Percentiles rank a stretch among this genome's conserved stretches.
These are phyloP conservation scores for Pleurotus platypus DNA, from an alignment of 768 basidiomycete species.

Conservation along the genomic window DNA sequence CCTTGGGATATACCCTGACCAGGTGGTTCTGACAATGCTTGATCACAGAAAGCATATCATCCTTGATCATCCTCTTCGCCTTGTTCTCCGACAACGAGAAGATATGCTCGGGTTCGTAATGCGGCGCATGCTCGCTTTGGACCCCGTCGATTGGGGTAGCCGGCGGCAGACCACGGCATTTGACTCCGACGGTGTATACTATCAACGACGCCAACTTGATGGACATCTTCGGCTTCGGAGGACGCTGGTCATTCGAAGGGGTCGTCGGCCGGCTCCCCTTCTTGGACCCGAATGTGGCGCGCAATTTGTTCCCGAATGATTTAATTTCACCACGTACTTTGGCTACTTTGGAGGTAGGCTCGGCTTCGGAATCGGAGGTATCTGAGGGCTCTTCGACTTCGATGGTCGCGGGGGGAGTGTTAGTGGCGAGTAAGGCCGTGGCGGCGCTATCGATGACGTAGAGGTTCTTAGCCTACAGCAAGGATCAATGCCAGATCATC, in stretches of 20 bases:
- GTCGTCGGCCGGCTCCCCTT: not conserved
- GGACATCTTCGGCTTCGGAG: slow-evolving; percentile 60
- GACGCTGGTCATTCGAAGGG: not conserved
- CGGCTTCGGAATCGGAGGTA: slow-evolving; percentile 5
- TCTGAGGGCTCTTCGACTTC: slow-evolving; percentile 5
- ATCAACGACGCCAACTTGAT: slow-evolving; percentile 67
- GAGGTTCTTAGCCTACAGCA: slow-evolving; percentile 66
- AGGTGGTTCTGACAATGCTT: slow-evolving; percentile 85
- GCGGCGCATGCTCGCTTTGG: slow-evolving; percentile 63
- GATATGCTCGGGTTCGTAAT: slow-evolving; percentile 84
- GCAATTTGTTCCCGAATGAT: slow-evolving; percentile 8
- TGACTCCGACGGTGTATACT: slow-evolving; percentile 94
- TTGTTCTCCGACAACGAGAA: slow-evolving; percentile 90
- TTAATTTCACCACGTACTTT: slow-evolving; percentile 5
- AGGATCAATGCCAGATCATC: not conserved
- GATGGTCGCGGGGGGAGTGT: slow-evolving; percentile 7
- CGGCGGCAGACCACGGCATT: slow-evolving; percentile 71
- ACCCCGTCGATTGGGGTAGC: not conserved
- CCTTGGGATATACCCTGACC: slow-evolving; percentile 84
- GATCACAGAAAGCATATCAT: slow-evolving; percentile 64
- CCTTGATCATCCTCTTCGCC: slow-evolving; percentile 71
- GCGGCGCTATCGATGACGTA: slow-evolving; percentile 29
- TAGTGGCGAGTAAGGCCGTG: not conserved
- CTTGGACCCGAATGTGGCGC: slow-evolving; percentile 10
- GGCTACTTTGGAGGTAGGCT: not conserved